Conservation (phyloP, 768 basidiomycete genomes). For the Dentipellis sp. region DNA sequence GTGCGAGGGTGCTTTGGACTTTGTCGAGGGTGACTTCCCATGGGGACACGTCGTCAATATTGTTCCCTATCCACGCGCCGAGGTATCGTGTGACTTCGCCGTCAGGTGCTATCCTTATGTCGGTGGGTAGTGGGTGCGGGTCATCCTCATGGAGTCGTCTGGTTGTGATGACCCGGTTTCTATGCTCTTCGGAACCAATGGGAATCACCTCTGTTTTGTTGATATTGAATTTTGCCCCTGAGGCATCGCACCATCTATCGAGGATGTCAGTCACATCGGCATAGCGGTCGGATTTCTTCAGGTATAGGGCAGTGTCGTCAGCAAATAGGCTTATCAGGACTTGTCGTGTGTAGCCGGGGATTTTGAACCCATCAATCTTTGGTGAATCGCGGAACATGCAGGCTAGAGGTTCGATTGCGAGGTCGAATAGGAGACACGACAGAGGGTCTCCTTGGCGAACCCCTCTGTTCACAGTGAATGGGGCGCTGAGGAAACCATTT, state of each 20-base stretch:
- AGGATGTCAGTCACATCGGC: conserved; percentile 21
- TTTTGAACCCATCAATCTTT: neutral
- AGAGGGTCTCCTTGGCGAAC: conserved; percentile 12
- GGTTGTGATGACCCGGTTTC: neutral
- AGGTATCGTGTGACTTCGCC: neutral
- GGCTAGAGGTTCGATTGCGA: conserved; percentile 9
- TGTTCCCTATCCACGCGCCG: conserved; percentile 2
- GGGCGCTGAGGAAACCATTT: neutral
- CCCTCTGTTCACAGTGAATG: conserved; percentile 6
- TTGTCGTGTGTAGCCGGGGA: neutral
- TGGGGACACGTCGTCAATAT: neutral
- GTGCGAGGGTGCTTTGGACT: neutral
- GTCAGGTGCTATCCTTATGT: neutral
- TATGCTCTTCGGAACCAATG: conserved; percentile 18
- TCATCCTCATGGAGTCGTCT: neutral
- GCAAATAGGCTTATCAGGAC: neutral
- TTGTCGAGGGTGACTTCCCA: conserved; percentile 7
- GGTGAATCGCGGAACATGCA: conserved; percentile 1
- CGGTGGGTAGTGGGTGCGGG: neutral
- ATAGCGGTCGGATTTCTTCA: conserved; percentile 22
- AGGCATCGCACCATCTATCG: conserved; percentile 28
- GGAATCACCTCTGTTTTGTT: conserved; percentile 32
- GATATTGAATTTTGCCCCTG: conserved; percentile 33
- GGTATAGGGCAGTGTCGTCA: conserved; percentile 9
- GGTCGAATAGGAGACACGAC: conserved; percentile 10